Percentiles rank a stretch among this genome's conserved stretches.
These are phyloP conservation scores for Wickerhamiella azymoides DNA, from an alignment of 805 yeast genomes.

Conservation along the genomic window DNA sequence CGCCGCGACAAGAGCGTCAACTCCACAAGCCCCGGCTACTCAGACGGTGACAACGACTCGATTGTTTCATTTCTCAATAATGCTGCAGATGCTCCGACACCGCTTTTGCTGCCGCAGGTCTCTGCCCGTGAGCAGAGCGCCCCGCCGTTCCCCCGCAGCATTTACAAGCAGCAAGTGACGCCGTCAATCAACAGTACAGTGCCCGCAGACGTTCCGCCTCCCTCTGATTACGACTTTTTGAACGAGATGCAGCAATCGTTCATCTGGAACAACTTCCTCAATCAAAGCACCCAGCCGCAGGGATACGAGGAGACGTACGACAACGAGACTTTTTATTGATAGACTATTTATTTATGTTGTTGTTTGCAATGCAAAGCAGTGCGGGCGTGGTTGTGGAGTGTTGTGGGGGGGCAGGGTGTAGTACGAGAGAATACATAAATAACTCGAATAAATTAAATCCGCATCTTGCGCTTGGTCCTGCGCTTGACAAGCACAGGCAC, in stretches of 20 bases:
- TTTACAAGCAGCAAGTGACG: neutral
- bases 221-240: constrained; percentile 9
- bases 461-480: constrained; percentile 37
- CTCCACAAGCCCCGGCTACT: constrained; percentile 1
- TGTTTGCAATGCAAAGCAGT: neutral
- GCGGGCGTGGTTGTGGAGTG: too few relatives aligned
- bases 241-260: constrained; percentile 14
- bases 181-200: neutral
- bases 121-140: neutral
- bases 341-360: neutral
- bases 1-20: constrained; percentile 3
- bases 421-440: neutral
- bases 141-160: neutral
- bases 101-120: neutral
- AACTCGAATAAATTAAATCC: constrained; percentile 8
- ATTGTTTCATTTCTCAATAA: constrained; percentile 1
- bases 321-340: neutral
- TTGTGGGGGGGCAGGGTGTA: too few relatives aligned
- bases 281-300: constrained; percentile 3
- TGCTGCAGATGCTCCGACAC: neutral
- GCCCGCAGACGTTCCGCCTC: neutral
- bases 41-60: constrained; percentile 5
- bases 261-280: constrained; percentile 13
- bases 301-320: neutral
- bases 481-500: constrained; percentile 50